Conservation (phyloP, 768 basidiomycete species). For the Russula sp. region DNA sequence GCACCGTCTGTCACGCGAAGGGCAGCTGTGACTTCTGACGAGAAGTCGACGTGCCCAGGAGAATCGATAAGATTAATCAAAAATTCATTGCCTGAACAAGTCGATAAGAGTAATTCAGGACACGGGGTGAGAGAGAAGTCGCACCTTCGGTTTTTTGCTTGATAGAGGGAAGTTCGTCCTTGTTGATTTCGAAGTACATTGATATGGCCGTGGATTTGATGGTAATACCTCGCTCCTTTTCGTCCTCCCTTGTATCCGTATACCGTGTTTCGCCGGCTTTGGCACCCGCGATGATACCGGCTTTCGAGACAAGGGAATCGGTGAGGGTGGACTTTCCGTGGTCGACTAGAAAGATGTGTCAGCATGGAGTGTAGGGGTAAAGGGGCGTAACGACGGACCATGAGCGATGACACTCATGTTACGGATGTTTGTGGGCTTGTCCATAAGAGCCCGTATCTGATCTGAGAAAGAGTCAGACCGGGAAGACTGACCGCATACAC, state of each 20-base stretch:
- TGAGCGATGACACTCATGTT: slow-evolving; percentile 95
- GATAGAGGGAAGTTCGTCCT: slow-evolving; percentile 80
- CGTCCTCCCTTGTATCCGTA: slow-evolving; percentile 95
- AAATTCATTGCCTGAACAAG: slow-evolving; percentile 74
- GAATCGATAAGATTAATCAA: slow-evolving; percentile 99
- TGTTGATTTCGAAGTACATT: slow-evolving; percentile 96
- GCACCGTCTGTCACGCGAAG: slow-evolving; percentile 99
- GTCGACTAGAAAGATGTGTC: slow-evolving; percentile 59
- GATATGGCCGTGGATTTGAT: slow-evolving; percentile 99
- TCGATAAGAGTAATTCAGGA: slow-evolving; percentile 7
- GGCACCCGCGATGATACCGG: slow-evolving; percentile 93
- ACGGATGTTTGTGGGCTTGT: slow-evolving; percentile 86
- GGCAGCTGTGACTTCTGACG: slow-evolving; percentile 98
- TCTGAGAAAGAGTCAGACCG: slow-evolving; percentile 44
- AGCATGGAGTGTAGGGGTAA: slow-evolving; percentile 23
- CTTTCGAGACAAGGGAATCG: slow-evolving; percentile 98
- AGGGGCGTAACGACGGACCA: slow-evolving; percentile 45
- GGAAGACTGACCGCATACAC: slow-evolving; percentile 9
- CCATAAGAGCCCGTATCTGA: slow-evolving; percentile 85
- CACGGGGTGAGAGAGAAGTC: slow-evolving; percentile 27
- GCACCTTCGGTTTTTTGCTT: slow-evolving; percentile 91
- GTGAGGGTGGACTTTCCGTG: slow-evolving; percentile 99
- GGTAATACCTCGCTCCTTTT: slow-evolving; percentile 99
- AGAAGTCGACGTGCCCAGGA: slow-evolving; percentile 99
- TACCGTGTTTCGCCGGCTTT: slow-evolving; percentile 97